A percentile compares a stretch with the other conserved stretches of the same genome.
phyloP scores from a whole-genome alignment of 768 basidiomycete species.

The Suillus subalutaceus region DNA sequence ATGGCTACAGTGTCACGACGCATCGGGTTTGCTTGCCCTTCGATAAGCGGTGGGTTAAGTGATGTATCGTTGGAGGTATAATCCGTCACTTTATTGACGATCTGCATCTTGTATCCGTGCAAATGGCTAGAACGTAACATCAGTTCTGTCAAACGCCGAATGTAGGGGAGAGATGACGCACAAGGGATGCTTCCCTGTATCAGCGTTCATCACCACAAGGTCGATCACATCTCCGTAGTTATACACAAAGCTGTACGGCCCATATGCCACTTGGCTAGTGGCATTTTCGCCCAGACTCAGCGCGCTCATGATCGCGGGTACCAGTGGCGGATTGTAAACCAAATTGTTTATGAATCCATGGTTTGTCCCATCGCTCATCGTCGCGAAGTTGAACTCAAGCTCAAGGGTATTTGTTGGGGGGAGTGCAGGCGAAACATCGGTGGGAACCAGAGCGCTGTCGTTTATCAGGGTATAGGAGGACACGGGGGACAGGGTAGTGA shows the following conservation, averaged over 20 bases:
- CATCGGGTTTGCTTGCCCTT: conserved; percentile 85
- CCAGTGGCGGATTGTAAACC: conserved; percentile 68
- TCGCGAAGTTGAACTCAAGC: conserved; percentile 79
- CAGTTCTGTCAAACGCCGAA: conserved; percentile 8
- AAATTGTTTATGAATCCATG: conserved; percentile 75
- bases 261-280: conserved; percentile 71
- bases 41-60: conserved; percentile 79
- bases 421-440: conserved; percentile 52
- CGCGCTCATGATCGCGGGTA: conserved; percentile 77
- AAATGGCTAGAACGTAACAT: conserved; percentile 63
- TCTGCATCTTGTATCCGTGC: conserved; percentile 86
- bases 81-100: conserved; percentile 72
- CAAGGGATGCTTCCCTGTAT: conserved; percentile 85
- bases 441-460: conserved; percentile 72
- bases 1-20: conserved; percentile 90
- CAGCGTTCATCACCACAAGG: conserved; percentile 72
- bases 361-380: conserved; percentile 86
- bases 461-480: conserved; percentile 62
- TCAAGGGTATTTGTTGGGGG: conserved; percentile 59
- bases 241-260: conserved; percentile 75
- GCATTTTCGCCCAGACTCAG: conserved; percentile 79
- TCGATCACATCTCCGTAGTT: conserved; percentile 78
- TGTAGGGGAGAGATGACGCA: conserved; percentile 38
- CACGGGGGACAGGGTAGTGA: conserved; percentile 56
- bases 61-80: conserved; percentile 73